phyloP scores from a whole-genome alignment of 1,284 basidiomycete species.

The Quambalaria eucalypti region DNA sequence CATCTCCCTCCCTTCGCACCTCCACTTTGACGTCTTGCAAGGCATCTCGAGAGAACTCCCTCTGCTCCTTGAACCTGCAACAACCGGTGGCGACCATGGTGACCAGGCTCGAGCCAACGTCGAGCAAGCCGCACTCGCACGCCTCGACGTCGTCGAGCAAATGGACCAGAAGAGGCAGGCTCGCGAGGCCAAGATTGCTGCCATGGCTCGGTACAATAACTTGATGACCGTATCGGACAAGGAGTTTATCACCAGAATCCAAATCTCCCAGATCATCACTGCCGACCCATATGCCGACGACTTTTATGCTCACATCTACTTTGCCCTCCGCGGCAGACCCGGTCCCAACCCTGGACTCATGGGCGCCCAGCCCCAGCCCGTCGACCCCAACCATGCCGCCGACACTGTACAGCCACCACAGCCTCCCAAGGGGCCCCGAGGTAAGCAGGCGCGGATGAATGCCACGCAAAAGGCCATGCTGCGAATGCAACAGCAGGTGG shows the following conservation, averaged over 20 bases:
- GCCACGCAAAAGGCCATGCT: slow-evolving; percentile 82
- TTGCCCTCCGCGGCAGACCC: slow-evolving; percentile 64
- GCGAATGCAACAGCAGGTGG: slow-evolving; percentile 92
- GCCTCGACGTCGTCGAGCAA: slow-evolving; percentile 26
- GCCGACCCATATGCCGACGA: slow-evolving; percentile 90
- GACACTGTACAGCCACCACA: slow-evolving; percentile 15
- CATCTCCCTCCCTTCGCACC: slow-evolving; percentile 36
- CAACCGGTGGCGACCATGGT: slow-evolving; percentile 12
- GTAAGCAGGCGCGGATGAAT: slow-evolving; percentile 21
- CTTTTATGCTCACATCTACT: slow-evolving; percentile 95
- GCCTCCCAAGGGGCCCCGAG: slow-evolving; percentile 15
- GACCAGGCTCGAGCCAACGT: slow-evolving; percentile 9
- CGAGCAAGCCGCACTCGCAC: neutral
- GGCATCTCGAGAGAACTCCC: slow-evolving; percentile 34
- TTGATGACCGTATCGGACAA: slow-evolving; percentile 98
- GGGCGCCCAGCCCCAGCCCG: slow-evolving; percentile 8
- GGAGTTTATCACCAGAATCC: slow-evolving; percentile 98
- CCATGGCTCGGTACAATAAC: slow-evolving; percentile 86
- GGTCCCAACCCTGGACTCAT: slow-evolving; percentile 1
- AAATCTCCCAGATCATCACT: slow-evolving; percentile 85
- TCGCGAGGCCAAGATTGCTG: slow-evolving; percentile 33
- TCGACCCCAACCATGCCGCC: slow-evolving; percentile 4
- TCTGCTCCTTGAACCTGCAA: slow-evolving; percentile 21
- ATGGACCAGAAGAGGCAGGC: slow-evolving; percentile 26
- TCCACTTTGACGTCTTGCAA: slow-evolving; percentile 42